These are phyloP conservation scores for Cladosporium sp. DNA, from an alignment of 2,329 filamentous ascomycete genomes.

Conservation along the genomic window DNA sequence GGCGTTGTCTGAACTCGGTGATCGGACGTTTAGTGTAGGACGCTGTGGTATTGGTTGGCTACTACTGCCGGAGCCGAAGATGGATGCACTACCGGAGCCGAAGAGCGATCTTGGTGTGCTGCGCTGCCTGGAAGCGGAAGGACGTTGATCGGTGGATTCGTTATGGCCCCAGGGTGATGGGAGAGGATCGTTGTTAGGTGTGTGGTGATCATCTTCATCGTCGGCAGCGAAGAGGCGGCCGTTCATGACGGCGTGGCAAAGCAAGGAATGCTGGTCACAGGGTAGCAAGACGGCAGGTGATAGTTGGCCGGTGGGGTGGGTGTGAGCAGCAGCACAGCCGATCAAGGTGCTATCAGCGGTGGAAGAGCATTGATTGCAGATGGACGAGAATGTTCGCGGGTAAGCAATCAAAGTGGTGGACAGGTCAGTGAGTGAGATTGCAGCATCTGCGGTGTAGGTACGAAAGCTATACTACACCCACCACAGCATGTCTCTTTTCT, in stretches of 20 bases:
- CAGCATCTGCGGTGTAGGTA: not conserved
- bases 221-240: conserved; percentile 10
- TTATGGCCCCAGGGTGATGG: conserved; percentile 3
- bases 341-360: not conserved
- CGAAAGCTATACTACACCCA: not conserved
- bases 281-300: conserved; percentile 10
- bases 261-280: conserved; percentile 18
- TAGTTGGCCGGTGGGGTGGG: conserved; percentile 14
- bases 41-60: conserved; percentile 10
- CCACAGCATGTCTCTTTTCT: not conserved
- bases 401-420: not conserved
- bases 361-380: not conserved
- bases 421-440: not conserved
- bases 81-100: conserved; percentile 23
- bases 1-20: conserved; percentile 21
- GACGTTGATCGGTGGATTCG: not conserved
- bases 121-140: conserved; percentile 8
- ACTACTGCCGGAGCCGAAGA: conserved; percentile 26
- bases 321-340: conserved; percentile 11
- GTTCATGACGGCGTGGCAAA: conserved; percentile 14
- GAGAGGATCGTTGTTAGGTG: conserved; percentile 1
- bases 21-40: conserved; percentile 14
- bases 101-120: conserved; percentile 29
- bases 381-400: not conserved
- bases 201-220: conserved; percentile 17